Percentiles rank a stretch among this genome's conserved stretches.
Conservation (phyloP, 176 grass and related monocot species). For the Phragmites australis region DNA sequence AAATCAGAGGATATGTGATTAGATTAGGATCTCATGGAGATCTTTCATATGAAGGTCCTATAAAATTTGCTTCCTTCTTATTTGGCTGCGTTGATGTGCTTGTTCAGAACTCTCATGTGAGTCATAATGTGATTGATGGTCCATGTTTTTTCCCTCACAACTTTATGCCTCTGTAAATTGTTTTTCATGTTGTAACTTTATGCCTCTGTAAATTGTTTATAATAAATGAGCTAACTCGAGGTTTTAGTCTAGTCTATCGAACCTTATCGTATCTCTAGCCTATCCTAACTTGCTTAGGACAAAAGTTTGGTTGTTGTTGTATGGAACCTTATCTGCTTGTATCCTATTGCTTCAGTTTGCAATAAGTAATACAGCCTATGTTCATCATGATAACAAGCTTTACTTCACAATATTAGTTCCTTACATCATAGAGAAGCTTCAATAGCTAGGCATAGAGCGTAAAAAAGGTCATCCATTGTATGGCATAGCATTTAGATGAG, state of each 20-base stretch:
- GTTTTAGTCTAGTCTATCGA: neutral
- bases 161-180: neutral
- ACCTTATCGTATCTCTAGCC: too few species aligned
- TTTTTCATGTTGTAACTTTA: neutral
- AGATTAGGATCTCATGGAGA: too few species aligned
- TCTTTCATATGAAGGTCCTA: too few species aligned
- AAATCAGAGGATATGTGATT: too few species aligned
- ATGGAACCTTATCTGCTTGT: neutral
- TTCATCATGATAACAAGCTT: neutral
- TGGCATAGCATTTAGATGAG: constrained; percentile 3
- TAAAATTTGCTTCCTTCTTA: too few species aligned
- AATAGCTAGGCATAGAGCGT: neutral
- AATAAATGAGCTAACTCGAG: neutral
- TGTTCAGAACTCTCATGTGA: constrained; percentile 97
- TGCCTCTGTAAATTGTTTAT: neutral
- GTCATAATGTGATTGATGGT: neutral
- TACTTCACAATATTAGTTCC: constrained; percentile 7
- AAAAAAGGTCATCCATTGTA: neutral
- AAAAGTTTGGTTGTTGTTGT: too few species aligned
- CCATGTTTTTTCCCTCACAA: neutral
- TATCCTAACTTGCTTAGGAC: too few species aligned
- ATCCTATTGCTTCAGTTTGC: constrained; percentile 12
- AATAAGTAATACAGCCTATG: neutral
- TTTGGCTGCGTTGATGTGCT: constrained; percentile 93
- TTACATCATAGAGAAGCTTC: neutral